These are phyloP conservation scores for Hydnum rufescens DNA, from an alignment of 768 basidiomycete genomes.

Conservation along the genomic window DNA sequence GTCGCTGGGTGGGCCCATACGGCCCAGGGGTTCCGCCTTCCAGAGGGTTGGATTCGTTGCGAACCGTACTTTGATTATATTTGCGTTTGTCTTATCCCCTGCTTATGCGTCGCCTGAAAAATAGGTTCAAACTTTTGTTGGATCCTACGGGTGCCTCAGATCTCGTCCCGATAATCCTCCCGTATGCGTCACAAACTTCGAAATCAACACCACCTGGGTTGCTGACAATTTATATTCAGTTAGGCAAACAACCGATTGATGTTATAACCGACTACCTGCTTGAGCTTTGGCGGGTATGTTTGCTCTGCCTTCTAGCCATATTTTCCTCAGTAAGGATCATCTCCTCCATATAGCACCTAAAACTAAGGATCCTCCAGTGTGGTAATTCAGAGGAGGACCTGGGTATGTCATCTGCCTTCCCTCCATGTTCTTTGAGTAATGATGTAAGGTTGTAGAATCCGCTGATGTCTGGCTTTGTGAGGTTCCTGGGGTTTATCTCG, in stretches of 20 bases:
- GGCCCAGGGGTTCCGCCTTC: slow-evolving; percentile 59
- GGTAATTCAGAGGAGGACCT: slow-evolving; percentile 71
- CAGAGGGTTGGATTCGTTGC: slow-evolving; percentile 39
- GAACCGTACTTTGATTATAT: too few species aligned
- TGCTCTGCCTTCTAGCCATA: too few species aligned
- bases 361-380: slow-evolving; percentile 23
- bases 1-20: slow-evolving; percentile 74
- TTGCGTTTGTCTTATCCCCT: too few species aligned
- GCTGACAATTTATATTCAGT: too few species aligned
- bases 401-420: slow-evolving; percentile 27
- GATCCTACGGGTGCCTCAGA: slow-evolving; percentile 62
- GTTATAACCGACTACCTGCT: too few species aligned
- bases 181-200: not conserved
- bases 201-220: too few species aligned
- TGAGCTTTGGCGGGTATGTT: too few species aligned
- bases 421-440: not conserved
- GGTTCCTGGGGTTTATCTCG: not conserved
- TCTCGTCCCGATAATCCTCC: slow-evolving; percentile 57
- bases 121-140: slow-evolving; percentile 72
- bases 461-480: slow-evolving; percentile 68
- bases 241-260: too few species aligned
- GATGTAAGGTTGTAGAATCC: slow-evolving; percentile 29
- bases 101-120: too few species aligned
- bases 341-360: not conserved
- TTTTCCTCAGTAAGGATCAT: too few species aligned